These are phyloP conservation scores for Chlamydomonas sp. DNA, from an alignment of 139 green algal genomes.

Conservation along the genomic window DNA sequence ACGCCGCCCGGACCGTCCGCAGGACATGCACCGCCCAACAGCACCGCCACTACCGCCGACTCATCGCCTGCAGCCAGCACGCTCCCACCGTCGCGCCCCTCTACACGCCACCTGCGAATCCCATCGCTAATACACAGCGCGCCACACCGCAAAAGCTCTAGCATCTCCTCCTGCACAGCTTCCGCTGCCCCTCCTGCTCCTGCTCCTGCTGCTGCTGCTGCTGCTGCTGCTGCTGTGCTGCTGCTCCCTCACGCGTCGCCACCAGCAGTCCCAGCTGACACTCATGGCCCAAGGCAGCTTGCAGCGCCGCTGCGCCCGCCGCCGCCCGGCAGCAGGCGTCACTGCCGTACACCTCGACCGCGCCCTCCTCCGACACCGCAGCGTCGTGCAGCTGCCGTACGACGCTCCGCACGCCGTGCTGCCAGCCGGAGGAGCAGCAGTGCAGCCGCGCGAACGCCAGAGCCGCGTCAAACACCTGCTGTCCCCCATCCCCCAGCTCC, in stretches of 20 bases:
- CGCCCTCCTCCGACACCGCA: neutral
- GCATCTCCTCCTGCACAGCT: neutral
- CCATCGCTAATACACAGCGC: slow-evolving; percentile 11
- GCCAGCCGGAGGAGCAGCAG: slow-evolving; percentile 1
- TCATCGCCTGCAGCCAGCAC: neutral
- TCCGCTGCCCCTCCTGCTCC: neutral
- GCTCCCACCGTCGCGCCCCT: neutral
- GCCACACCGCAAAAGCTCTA: neutral
- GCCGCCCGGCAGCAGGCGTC: neutral
- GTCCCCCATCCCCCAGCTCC: no score
- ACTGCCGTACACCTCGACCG: neutral
- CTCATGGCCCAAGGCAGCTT: neutral
- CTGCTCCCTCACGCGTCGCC: no score
- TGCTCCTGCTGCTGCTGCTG: neutral
- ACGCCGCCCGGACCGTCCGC: no score
- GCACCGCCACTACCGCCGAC: no score
- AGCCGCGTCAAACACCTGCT: neutral
- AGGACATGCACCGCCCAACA: no score
- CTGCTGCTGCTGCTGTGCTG: no score
- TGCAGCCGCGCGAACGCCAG: neutral
- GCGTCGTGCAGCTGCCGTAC: neutral
- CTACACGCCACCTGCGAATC: neutral
- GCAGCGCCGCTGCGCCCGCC: slow-evolving; percentile 11
- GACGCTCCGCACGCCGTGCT: neutral
- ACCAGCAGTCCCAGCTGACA: no score